Percentiles rank a stretch among this genome's conserved stretches.
Conservation (phyloP, 2,329 filamentous ascomycete species). For the Microascus cirrosus region DNA sequence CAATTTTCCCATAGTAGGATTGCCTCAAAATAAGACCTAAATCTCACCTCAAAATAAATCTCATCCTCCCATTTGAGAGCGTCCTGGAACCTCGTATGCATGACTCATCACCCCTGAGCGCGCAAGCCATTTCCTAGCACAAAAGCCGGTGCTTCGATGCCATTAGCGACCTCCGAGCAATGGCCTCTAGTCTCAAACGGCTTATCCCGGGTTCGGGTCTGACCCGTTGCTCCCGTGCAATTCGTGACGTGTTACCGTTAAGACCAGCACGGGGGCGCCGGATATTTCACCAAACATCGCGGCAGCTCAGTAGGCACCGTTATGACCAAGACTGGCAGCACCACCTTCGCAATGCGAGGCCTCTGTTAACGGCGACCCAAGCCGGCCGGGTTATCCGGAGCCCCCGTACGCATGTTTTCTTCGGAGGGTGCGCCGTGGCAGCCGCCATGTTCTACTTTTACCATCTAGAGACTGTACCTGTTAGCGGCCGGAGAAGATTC, state of each 20-base stretch:
- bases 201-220: not conserved
- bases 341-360: conserved; percentile 11
- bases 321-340: not conserved
- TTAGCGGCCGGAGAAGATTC: conserved; percentile 62
- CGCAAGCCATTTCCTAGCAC: no score
- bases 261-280: not conserved
- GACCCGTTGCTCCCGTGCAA: not conserved
- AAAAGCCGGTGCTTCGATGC: not conserved
- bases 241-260: not conserved
- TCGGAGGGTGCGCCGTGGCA: conserved; percentile 26
- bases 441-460: conserved; percentile 50
- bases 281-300: not conserved
- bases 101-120: no score
- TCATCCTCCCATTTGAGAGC: no score
- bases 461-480: conserved; percentile 62
- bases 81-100: no score
- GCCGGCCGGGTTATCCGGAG: conserved; percentile 19
- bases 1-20: not conserved
- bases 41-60: no score
- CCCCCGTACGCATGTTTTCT: conserved; percentile 25
- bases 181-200: not conserved
- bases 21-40: no score
- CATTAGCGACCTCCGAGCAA: not conserved
- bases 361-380: conserved; percentile 21
- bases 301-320: not conserved